Evolutionary conservation across 805 yeast genomes (phyloP).

Genomic region (Metschnikowia amazonensis): DNA sequence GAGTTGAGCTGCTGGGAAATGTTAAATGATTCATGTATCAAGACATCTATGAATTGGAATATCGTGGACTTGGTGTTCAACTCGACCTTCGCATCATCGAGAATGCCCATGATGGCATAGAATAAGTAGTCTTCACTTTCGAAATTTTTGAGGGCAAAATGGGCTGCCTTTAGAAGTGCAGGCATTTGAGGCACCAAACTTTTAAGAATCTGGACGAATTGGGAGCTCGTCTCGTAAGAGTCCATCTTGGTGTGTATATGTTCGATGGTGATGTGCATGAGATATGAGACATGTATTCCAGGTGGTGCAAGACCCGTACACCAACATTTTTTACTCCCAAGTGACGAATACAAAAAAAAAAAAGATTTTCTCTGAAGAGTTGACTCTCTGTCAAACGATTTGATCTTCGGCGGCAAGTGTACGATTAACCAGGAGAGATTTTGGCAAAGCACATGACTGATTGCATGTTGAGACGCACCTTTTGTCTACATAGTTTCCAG

Average conservation of each 20-base stretch:
- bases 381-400: too few species aligned
- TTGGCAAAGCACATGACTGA: background rate
- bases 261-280: slow-evolving; percentile 1
- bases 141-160: slow-evolving; percentile 52
- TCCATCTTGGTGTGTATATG: slow-evolving; percentile 51
- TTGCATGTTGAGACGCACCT: background rate
- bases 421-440: too few species aligned
- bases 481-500: background rate
- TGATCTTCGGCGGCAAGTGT: too few species aligned
- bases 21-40: slow-evolving; percentile 40
- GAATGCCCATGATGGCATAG: slow-evolving; percentile 60
- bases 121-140: slow-evolving; percentile 67
- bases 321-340: background rate
- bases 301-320: slow-evolving; percentile 10
- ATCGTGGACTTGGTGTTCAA: slow-evolving; percentile 63
- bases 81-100: slow-evolving; percentile 45
- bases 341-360: too few species aligned
- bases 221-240: slow-evolving; percentile 80
- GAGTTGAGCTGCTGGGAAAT: slow-evolving; percentile 34
- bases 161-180: slow-evolving; percentile 48
- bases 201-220: slow-evolving; percentile 64
- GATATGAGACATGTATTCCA: background rate
- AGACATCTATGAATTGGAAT: slow-evolving; percentile 65
- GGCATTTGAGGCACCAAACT: slow-evolving; percentile 60
- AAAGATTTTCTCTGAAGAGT: too few species aligned